Conservation (phyloP, 495 filamentous ascomycete species). For the Neurospora sp. region DNA sequence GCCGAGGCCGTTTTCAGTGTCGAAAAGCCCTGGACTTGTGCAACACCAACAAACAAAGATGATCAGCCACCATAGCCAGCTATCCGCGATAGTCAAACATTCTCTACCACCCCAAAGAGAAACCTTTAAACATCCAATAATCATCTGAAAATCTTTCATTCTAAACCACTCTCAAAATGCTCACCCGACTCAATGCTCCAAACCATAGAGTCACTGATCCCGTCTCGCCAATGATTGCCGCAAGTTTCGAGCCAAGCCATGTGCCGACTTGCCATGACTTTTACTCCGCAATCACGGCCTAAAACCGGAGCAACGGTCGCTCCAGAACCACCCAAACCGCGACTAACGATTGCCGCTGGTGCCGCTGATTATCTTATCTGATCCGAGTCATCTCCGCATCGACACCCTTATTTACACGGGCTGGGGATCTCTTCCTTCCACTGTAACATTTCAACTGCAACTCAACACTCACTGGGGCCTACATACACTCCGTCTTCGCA, state of each 20-base stretch:
- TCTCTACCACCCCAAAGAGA: not conserved
- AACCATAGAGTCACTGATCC: not conserved
- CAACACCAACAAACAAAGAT: not conserved
- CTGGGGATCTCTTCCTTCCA: too few relatives aligned
- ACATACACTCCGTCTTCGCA: too few relatives aligned
- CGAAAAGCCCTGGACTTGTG: not conserved
- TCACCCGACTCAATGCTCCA: not conserved
- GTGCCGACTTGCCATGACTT: not conserved
- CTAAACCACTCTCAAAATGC: not conserved
- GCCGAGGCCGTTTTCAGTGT: not conserved
- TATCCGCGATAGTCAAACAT: not conserved
- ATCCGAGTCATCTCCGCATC: not conserved
- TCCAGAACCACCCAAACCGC: not conserved
- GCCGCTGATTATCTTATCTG: not conserved
- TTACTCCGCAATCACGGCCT: not conserved
- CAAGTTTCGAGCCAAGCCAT: not conserved
- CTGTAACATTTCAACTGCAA: too few relatives aligned
- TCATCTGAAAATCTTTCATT: not conserved
- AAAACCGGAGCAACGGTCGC: not conserved
- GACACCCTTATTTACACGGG: not conserved
- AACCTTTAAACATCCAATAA: not conserved
- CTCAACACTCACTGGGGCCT: too few relatives aligned
- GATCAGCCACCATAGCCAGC: not conserved
- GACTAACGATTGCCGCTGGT: not conserved
- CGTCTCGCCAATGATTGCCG: not conserved